These are phyloP conservation scores for Globisporangium cylindrosporum DNA, from an alignment of 352 stramenopile genomes.

Conservation along the genomic window DNA sequence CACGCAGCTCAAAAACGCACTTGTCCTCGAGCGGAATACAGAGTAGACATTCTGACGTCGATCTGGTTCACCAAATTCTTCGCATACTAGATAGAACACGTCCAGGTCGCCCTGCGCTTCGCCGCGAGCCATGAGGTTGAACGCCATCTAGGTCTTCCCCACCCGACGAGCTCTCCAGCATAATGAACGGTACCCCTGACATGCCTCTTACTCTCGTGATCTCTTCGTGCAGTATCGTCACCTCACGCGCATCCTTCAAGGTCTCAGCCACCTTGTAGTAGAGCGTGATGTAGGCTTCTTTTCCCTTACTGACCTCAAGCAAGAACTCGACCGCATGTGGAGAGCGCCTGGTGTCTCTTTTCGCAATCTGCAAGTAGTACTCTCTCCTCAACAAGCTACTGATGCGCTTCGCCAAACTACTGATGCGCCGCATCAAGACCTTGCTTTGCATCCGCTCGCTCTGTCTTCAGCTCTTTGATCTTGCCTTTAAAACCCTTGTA, in stretches of 20 bases:
- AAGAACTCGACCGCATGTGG: too few species aligned
- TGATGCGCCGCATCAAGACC: too few species aligned
- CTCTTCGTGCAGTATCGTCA: not conserved
- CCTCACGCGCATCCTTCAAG: not conserved
- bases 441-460: too few species aligned
- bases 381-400: too few species aligned
- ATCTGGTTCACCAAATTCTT: not conserved
- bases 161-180: conserved; percentile 20
- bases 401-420: too few species aligned
- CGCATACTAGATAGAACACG: not conserved
- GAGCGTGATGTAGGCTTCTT: not conserved
- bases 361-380: too few species aligned
- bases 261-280: not conserved
- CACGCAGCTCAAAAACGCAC: not conserved
- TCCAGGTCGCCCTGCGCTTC: conserved; percentile 11
- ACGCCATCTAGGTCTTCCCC: conserved; percentile 25
- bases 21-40: not conserved
- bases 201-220: not conserved
- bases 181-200: conserved; percentile 12
- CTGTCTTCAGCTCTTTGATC: too few species aligned
- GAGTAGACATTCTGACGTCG: not conserved
- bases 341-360: too few species aligned
- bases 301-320: too few species aligned
- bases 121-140: conserved; percentile 20
- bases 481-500: not conserved